phyloP scores from a whole-genome alignment of 164 flowering plant species.

The Sedum album region DNA sequence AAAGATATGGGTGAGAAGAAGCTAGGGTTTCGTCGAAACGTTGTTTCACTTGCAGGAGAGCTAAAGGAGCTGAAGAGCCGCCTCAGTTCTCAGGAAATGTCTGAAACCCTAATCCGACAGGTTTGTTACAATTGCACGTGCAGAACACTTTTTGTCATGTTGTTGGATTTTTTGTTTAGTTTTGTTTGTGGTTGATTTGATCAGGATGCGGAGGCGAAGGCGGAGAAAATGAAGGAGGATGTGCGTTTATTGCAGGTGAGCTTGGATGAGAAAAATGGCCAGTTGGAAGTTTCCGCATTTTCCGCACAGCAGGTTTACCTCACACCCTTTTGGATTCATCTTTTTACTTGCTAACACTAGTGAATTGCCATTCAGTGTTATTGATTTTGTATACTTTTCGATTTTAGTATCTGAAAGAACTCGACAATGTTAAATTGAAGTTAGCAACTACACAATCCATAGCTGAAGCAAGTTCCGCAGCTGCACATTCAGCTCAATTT shows the following conservation, averaged over 20 bases:
- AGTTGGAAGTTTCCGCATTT: constrained; percentile 50
- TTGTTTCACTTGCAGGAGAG: constrained; percentile 78
- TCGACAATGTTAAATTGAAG: neutral
- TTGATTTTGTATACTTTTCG: neutral
- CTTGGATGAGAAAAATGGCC: constrained; percentile 62
- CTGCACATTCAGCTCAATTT: neutral
- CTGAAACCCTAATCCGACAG: constrained; percentile 70
- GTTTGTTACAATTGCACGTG: constrained; percentile 15
- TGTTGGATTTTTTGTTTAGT: neutral
- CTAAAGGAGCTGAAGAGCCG: constrained; percentile 79
- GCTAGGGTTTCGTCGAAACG: constrained; percentile 62
- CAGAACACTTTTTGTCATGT: neutral
- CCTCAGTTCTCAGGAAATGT: constrained; percentile 55
- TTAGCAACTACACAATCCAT: neutral
- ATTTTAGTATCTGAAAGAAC: neutral
- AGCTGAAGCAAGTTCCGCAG: neutral
- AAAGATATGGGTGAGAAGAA: constrained; percentile 83
- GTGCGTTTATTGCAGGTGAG: constrained; percentile 40
- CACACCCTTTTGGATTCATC: neutral
- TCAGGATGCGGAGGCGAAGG: constrained; percentile 62
- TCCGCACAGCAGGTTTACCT: constrained; percentile 62
- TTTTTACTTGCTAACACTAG: too few relatives aligned
- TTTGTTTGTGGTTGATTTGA: neutral
- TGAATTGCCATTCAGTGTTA: neutral
- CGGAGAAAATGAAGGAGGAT: constrained; percentile 65